These are phyloP conservation scores for Macadamia tetraphylla DNA, from an alignment of 164 flowering plant species.

Conservation along the genomic window DNA sequence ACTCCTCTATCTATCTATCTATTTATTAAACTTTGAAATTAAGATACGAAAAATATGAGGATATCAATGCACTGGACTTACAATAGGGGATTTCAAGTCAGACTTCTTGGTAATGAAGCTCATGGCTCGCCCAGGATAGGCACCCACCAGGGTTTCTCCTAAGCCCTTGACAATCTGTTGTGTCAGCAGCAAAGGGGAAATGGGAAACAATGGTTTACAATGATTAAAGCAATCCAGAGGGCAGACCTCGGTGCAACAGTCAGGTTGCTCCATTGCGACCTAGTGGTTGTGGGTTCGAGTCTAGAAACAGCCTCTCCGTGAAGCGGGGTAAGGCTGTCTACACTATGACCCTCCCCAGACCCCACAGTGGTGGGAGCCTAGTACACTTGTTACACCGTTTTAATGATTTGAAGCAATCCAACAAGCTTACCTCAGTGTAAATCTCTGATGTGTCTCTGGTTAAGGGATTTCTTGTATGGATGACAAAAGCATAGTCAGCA, in stretches of 20 bases:
- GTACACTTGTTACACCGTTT: too few relatives aligned
- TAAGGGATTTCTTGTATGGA: slow-evolving; percentile 31
- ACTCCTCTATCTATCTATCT: too few relatives aligned
- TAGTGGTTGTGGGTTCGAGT: too few relatives aligned
- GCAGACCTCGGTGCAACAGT: too few relatives aligned
- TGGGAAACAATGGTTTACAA: not conserved
- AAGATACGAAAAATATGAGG: too few relatives aligned
- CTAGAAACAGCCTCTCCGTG: too few relatives aligned
- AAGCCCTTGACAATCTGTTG: slow-evolving; percentile 30
- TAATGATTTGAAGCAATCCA: not conserved
- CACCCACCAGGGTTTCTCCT: slow-evolving; percentile 33
- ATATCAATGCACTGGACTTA: slow-evolving; percentile 9
- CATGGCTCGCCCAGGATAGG: slow-evolving; percentile 35
- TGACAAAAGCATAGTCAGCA: slow-evolving; percentile 37
- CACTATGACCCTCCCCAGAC: too few relatives aligned
- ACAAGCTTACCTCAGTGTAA: slow-evolving; percentile 27
- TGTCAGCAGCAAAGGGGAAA: slow-evolving; percentile 8
- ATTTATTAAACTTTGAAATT: too few relatives aligned
- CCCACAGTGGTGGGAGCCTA: too few relatives aligned
- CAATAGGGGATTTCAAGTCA: slow-evolving; percentile 21
- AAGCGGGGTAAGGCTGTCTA: too few relatives aligned
- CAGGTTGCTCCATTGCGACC: too few relatives aligned
- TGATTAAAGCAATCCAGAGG: too few relatives aligned
- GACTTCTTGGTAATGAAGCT: slow-evolving; percentile 23
- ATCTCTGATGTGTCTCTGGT: slow-evolving; percentile 29